Evolutionary conservation across 495 filamentous ascomycete species (phyloP).

Genomic region (Parmelia sp.): DNA sequence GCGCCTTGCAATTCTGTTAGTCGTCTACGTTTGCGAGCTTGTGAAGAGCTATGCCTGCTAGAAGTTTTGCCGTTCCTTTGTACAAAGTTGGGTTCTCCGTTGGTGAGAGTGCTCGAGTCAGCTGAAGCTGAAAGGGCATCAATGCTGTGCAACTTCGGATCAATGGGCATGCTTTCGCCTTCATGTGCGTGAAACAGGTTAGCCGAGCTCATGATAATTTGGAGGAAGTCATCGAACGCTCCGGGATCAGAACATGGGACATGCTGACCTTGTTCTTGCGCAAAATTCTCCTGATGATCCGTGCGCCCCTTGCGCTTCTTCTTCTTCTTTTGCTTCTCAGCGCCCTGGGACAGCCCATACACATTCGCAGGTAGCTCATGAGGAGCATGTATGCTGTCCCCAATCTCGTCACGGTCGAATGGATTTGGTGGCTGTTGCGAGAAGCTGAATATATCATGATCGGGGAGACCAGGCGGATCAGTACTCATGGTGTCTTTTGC

Average conservation of each 20-base stretch:
- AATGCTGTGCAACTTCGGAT: conserved; percentile 14
- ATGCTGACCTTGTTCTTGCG: conserved; percentile 17
- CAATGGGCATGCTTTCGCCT: conserved; percentile 19
- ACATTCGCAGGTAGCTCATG: conserved; percentile 6
- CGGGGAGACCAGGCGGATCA: conserved; percentile 1
- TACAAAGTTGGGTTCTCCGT: background rate
- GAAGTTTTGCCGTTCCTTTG: background rate
- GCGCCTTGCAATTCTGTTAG: conserved; percentile 10
- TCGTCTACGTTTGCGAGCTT: conserved; percentile 20
- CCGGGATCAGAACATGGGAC: conserved; percentile 5
- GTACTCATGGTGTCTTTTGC: conserved; percentile 14
- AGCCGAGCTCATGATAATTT: conserved; percentile 5
- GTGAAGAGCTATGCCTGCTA: conserved; percentile 1
- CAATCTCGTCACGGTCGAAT: background rate
- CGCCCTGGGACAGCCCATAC: background rate
- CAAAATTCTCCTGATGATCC: background rate
- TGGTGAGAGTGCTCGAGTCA: conserved; percentile 3
- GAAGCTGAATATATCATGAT: conserved; percentile 9
- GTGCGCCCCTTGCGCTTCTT: conserved; percentile 3
- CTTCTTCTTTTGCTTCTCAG: conserved; percentile 13
- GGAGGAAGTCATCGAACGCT: conserved; percentile 8
- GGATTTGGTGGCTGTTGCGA: conserved; percentile 11
- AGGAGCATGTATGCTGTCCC: conserved; percentile 2
- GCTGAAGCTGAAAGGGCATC: conserved; percentile 12
- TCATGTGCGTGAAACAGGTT: conserved; percentile 7